Conservation (phyloP, 2,329 filamentous ascomycete genomes). For the Aspergillus neotritici region DNA sequence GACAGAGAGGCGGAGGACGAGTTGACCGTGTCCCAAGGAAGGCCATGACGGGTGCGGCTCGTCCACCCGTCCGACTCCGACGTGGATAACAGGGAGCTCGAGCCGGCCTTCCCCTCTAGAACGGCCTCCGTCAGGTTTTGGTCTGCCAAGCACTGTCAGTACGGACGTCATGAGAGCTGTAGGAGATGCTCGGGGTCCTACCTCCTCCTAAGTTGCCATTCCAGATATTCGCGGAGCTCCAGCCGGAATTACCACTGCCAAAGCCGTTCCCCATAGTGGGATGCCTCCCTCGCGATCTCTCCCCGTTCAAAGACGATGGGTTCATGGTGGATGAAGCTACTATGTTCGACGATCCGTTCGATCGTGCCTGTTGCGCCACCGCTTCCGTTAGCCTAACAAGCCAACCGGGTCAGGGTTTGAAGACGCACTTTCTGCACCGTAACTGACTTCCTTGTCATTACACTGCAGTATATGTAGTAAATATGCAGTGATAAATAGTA, state of each 20-base stretch:
- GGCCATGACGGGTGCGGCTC: conserved; percentile 37
- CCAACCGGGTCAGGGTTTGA: background rate
- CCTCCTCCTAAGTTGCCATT: conserved; percentile 44
- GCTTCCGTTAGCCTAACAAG: conserved; percentile 10
- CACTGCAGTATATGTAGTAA: conserved; percentile 23
- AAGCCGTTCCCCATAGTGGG: conserved; percentile 41
- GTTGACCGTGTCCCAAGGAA: conserved; percentile 56
- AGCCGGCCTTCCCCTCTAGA: conserved; percentile 58
- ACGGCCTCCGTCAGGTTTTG: conserved; percentile 24
- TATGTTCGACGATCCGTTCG: conserved; percentile 37
- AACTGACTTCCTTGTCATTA: conserved; percentile 32
- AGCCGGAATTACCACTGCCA: conserved; percentile 37
- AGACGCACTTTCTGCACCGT: conserved; percentile 36
- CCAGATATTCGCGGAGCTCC: conserved; percentile 49
- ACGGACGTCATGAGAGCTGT: conserved; percentile 1
- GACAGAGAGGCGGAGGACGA: conserved; percentile 40
- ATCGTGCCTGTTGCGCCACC: conserved; percentile 21
- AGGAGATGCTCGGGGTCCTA: conserved; percentile 15
- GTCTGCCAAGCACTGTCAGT: conserved; percentile 15
- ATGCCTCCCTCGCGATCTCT: conserved; percentile 34
- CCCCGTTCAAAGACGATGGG: conserved; percentile 15
- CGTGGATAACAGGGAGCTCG: conserved; percentile 61
- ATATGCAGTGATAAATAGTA: too few relatives aligned
- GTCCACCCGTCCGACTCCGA: conserved; percentile 64
- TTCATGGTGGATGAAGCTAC: conserved; percentile 31